Evolutionary conservation across 2,329 filamentous ascomycete genomes (phyloP).

Genomic region (Colletotrichum aenigma): DNA sequence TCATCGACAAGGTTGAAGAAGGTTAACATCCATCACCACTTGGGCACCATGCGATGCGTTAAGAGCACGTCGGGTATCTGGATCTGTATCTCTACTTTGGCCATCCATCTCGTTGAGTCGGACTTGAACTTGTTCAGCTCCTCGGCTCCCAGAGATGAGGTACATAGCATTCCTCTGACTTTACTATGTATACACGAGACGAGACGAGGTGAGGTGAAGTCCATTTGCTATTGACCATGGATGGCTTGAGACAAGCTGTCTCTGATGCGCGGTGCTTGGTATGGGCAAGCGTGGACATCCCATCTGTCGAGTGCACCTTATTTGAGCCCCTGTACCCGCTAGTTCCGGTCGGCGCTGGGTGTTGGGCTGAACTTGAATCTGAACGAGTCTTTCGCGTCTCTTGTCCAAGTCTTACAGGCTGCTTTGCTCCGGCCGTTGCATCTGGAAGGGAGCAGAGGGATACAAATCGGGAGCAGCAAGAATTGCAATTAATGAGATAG

Average conservation of each 20-base stretch:
- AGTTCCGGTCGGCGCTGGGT: background rate
- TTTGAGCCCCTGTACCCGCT: slow-evolving; percentile 7
- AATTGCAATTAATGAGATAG: background rate
- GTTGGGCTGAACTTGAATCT: background rate
- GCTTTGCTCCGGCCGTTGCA: background rate
- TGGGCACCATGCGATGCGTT: background rate
- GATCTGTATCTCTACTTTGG: background rate
- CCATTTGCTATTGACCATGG: background rate
- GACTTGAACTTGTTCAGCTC: background rate
- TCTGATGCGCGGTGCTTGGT: slow-evolving; percentile 8
- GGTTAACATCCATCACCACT: background rate
- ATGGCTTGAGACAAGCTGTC: slow-evolving; percentile 11
- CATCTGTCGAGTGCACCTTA: slow-evolving; percentile 10
- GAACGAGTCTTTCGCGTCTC: background rate
- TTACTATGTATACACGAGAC: background rate
- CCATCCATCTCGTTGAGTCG: background rate
- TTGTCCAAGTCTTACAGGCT: background rate
- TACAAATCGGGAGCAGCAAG: background rate
- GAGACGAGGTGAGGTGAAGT: background rate
- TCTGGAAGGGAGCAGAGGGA: background rate
- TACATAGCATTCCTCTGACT: background rate
- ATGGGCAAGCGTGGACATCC: slow-evolving; percentile 10
- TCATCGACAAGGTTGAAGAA: background rate
- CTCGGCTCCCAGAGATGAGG: background rate
- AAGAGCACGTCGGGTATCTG: background rate